A percentile compares a stretch with the other conserved stretches of the same genome.
Conservation (phyloP, 2,329 filamentous ascomycete genomes). For the Myriosclerotinia curreyana region DNA sequence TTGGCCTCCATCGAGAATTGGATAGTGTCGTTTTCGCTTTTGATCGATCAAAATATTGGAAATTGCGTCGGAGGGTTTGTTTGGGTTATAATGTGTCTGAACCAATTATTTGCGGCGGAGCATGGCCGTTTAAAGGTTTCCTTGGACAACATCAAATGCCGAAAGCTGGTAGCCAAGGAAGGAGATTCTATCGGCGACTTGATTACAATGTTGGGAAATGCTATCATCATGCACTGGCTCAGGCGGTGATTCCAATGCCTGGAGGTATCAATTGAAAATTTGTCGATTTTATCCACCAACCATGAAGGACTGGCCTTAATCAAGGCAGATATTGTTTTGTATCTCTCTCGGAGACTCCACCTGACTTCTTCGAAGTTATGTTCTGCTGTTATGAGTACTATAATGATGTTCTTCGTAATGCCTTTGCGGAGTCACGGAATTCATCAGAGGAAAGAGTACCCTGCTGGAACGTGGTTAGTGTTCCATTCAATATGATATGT, state of each 20-base stretch:
- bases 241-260: not conserved
- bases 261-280: conserved; percentile 16
- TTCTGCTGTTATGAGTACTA: not conserved
- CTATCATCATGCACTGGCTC: conserved; percentile 20
- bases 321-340: conserved; percentile 29
- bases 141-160: conserved; percentile 27
- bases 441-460: conserved; percentile 23
- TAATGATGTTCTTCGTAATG: conserved; percentile 27
- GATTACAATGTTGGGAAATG: conserved; percentile 25
- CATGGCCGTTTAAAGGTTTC: conserved; percentile 30
- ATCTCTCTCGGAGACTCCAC: conserved; percentile 26
- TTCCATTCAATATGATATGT: conserved; percentile 30
- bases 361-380: conserved; percentile 18
- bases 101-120: conserved; percentile 29
- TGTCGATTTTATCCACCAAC: conserved; percentile 8
- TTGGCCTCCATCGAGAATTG: conserved; percentile 36
- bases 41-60: conserved; percentile 23
- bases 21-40: conserved; percentile 21
- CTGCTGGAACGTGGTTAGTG: conserved; percentile 33
- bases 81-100: conserved; percentile 29
- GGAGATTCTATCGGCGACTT: conserved; percentile 26
- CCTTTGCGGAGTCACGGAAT: conserved; percentile 25
- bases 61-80: conserved; percentile 29
- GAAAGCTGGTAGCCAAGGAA: conserved; percentile 13
- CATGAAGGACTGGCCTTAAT: conserved; percentile 20